phyloP scores from a whole-genome alignment of 352 stramenopile genomes.

The Thraustochytrium striatum region DNA sequence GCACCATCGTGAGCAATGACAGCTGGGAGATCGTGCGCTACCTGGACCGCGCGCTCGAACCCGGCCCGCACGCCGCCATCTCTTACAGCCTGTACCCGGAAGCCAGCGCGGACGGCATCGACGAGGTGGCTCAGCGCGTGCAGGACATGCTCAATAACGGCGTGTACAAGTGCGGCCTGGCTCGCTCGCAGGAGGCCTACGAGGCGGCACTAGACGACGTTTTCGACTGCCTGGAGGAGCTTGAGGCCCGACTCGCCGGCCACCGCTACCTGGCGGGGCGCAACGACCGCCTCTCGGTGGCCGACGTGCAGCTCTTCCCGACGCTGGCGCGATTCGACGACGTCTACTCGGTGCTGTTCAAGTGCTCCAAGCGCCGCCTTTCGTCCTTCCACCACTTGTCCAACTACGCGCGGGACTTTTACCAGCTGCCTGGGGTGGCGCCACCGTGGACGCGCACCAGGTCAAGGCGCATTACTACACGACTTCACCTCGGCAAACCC shows the following conservation, averaged over 20 bases:
- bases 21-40: slow-evolving; percentile 34
- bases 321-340: slow-evolving; percentile 64
- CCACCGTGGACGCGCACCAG: slow-evolving; percentile 86
- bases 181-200: slow-evolving; percentile 7
- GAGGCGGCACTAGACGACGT: background rate
- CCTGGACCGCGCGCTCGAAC: slow-evolving; percentile 9
- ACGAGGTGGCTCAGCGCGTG: background rate
- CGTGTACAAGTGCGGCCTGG: slow-evolving; percentile 45
- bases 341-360: slow-evolving; percentile 61
- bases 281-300: background rate
- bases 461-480: slow-evolving; percentile 95
- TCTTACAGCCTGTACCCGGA: slow-evolving; percentile 14
- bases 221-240: slow-evolving; percentile 13
- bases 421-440: slow-evolving; percentile 79
- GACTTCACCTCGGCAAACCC: slow-evolving; percentile 82
- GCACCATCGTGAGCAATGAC: slow-evolving; percentile 19
- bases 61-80: background rate
- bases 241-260: background rate
- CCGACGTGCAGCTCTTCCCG: slow-evolving; percentile 61
- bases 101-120: background rate
- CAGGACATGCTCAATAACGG: slow-evolving; percentile 29
- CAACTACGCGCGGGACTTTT: slow-evolving; percentile 78
- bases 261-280: background rate
- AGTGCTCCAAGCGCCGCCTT: background rate
- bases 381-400: slow-evolving; percentile 54